phyloP scores from a whole-genome alignment of 495 filamentous ascomycete species.

The Trichoderma orchidacearum region DNA sequence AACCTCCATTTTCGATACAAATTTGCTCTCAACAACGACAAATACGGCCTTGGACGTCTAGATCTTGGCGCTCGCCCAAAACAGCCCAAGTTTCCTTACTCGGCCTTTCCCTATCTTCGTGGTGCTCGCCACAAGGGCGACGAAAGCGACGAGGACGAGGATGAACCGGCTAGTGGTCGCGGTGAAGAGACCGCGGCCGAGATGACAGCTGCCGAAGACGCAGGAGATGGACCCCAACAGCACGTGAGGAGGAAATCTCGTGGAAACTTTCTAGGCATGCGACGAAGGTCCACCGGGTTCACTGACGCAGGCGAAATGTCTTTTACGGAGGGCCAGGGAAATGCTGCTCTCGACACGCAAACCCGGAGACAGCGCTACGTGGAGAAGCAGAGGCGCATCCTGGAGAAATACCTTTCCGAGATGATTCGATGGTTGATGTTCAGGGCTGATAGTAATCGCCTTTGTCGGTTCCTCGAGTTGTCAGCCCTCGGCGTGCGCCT shows the following conservation, averaged over 20 bases:
- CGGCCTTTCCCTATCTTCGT: slow-evolving; percentile 83
- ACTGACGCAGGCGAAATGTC: slow-evolving; percentile 9
- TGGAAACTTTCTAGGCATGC: slow-evolving; percentile 31
- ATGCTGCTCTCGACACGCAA: slow-evolving; percentile 13
- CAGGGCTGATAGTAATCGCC: slow-evolving; percentile 82
- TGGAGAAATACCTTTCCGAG: slow-evolving; percentile 87
- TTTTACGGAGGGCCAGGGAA: slow-evolving; percentile 6
- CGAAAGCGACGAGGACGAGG: slow-evolving; percentile 65
- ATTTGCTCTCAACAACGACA: slow-evolving; percentile 64
- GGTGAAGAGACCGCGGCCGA: slow-evolving; percentile 32
- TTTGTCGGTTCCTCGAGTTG: slow-evolving; percentile 92
- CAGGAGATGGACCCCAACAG: slow-evolving; percentile 17
- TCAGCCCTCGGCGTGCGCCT: slow-evolving; percentile 91
- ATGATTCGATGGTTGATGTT: slow-evolving; percentile 94
- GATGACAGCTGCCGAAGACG: slow-evolving; percentile 26
- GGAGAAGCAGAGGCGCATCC: slow-evolving; percentile 62
- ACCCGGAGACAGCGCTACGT: slow-evolving; percentile 32
- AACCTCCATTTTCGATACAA: slow-evolving; percentile 92
- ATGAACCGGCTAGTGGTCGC: slow-evolving; percentile 37
- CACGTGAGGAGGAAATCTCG: slow-evolving; percentile 49
- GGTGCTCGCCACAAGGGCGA: slow-evolving; percentile 62
- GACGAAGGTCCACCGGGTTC: slow-evolving; percentile 17
- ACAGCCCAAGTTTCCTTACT: slow-evolving; percentile 78
- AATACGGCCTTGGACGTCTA: slow-evolving; percentile 38
- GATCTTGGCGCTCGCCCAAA: slow-evolving; percentile 42